phyloP scores from a whole-genome alignment of 345 rosid genomes.

The Theobroma cacao region DNA sequence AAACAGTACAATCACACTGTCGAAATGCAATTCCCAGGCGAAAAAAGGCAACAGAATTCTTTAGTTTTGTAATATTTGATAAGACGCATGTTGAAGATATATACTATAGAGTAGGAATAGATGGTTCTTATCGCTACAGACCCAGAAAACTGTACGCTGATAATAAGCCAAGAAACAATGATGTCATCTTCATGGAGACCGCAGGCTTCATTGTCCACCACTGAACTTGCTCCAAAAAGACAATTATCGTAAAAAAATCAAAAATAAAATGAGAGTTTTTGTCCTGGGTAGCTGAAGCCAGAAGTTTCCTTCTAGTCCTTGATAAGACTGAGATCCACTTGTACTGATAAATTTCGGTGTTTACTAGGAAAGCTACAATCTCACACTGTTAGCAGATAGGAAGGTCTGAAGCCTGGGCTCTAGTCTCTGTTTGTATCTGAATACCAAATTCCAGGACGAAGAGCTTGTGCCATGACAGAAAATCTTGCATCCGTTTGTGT shows the following conservation, averaged over 20 bases:
- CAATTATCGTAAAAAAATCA: no score
- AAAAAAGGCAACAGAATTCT: background rate
- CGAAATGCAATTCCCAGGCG: background rate
- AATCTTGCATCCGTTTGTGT: background rate
- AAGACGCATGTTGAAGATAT: background rate
- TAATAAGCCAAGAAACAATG: background rate
- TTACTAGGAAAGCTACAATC: no score
- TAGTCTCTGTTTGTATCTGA: no score
- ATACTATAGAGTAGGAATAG: no score
- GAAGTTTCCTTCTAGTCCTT: background rate
- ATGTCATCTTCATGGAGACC: background rate
- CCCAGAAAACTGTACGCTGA: background rate
- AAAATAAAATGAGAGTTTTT: background rate
- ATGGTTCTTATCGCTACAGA: background rate
- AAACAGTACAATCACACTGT: background rate
- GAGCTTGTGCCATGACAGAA: no score
- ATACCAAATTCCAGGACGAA: no score
- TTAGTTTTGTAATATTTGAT: background rate
- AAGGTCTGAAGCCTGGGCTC: no score
- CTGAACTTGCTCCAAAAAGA: background rate
- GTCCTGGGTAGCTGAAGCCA: background rate
- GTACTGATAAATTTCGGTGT: background rate
- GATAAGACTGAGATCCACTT: background rate
- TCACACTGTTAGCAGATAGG: no score
- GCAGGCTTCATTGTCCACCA: conserved; percentile 3